Evolutionary conservation across 2,329 filamentous ascomycete species (phyloP).

Genomic region (Beauveria varroae): DNA sequence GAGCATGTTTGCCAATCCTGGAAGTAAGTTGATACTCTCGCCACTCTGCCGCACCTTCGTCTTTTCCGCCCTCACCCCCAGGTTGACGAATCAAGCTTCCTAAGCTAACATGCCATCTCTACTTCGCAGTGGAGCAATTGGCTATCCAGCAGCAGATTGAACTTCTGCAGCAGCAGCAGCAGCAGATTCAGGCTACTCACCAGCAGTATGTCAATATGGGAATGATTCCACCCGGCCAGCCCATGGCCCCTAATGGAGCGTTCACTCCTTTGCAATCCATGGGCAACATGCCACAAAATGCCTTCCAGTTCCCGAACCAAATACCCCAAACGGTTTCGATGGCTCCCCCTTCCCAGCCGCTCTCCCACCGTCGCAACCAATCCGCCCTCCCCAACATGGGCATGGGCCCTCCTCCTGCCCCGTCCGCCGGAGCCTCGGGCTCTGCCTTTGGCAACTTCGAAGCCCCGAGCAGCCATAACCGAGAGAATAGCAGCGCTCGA

Average conservation of each 20-base stretch:
- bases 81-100: not conserved
- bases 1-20: slow-evolving; percentile 72
- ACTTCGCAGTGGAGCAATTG: slow-evolving; percentile 78
- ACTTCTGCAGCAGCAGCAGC: slow-evolving; percentile 92
- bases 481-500: slow-evolving; percentile 53
- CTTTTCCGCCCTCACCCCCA: not conserved
- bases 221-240: slow-evolving; percentile 80
- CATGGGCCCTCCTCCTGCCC: slow-evolving; percentile 81
- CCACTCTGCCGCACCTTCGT: not conserved
- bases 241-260: slow-evolving; percentile 58
- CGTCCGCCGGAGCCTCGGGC: slow-evolving; percentile 82
- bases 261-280: slow-evolving; percentile 79
- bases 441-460: slow-evolving; percentile 73
- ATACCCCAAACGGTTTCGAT: slow-evolving; percentile 65
- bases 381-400: slow-evolving; percentile 90
- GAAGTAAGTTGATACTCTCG: slow-evolving; percentile 44
- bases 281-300: slow-evolving; percentile 69
- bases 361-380: slow-evolving; percentile 93
- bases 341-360: slow-evolving; percentile 68
- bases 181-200: slow-evolving; percentile 92
- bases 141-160: slow-evolving; percentile 98
- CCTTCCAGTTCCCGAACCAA: slow-evolving; percentile 84
- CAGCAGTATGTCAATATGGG: slow-evolving; percentile 98
- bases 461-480: slow-evolving; percentile 48
- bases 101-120: slow-evolving; percentile 10